Evolutionary conservation across 768 basidiomycete species (phyloP).

Genomic region (Pleurotus eryngii): DNA sequence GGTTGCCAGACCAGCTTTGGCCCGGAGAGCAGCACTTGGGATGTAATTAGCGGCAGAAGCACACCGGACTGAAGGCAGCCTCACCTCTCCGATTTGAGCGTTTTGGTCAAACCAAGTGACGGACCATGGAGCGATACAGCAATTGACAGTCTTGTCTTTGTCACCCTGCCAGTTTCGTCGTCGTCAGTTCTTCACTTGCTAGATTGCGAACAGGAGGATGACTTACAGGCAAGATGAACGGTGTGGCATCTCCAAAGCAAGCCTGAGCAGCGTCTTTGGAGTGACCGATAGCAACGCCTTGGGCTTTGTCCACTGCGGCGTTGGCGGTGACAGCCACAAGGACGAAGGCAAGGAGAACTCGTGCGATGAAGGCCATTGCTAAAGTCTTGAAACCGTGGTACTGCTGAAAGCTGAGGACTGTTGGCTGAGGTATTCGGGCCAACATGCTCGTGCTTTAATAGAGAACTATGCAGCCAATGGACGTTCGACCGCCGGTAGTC

Average conservation of each 20-base stretch:
- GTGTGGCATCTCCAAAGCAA: not conserved
- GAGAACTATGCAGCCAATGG: too few relatives aligned
- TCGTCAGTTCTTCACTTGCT: too few relatives aligned
- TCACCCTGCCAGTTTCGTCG: not conserved
- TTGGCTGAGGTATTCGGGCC: not conserved
- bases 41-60: not conserved
- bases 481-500: too few relatives aligned
- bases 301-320: not conserved
- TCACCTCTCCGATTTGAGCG: not conserved
- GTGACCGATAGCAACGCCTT: not conserved
- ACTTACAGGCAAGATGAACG: not conserved
- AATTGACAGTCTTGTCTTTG: not conserved
- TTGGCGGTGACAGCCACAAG: not conserved
- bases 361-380: conserved; percentile 1
- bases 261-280: not conserved
- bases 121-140: not conserved
- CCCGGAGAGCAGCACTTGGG: not conserved
- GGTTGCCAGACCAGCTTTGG: not conserved
- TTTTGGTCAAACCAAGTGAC: conserved; percentile 2
- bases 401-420: not conserved
- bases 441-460: too few relatives aligned
- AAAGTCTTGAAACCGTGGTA: not conserved
- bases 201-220: too few relatives aligned
- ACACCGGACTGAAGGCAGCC: not conserved
- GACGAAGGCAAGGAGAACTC: not conserved